Evolutionary conservation across 345 rosid species (phyloP).

Genomic region (Nasturtium officinale): DNA sequence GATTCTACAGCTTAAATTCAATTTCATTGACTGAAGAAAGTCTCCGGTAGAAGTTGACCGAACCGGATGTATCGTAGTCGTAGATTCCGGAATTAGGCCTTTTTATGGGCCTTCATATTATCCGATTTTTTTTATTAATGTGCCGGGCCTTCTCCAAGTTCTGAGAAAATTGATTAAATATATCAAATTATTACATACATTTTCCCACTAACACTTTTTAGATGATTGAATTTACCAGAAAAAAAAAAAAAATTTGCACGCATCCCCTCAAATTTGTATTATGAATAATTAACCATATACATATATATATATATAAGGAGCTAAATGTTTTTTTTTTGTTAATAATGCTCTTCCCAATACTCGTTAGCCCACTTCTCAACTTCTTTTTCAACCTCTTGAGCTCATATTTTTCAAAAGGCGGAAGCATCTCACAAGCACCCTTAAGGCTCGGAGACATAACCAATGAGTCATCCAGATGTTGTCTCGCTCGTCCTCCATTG

Average conservation of each 20-base stretch:
- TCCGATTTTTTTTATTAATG: background rate
- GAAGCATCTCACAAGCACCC: constrained; percentile 50
- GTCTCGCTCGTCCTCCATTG: constrained; percentile 41
- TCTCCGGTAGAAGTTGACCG: background rate
- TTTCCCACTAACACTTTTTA: background rate
- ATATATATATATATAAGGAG: background rate
- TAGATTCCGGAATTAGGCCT: background rate
- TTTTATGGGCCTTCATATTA: background rate
- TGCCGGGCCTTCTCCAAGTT: background rate
- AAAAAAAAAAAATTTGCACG: background rate
- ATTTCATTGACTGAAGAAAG: background rate
- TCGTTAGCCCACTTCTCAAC: constrained; percentile 48
- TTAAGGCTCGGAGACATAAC: constrained; percentile 45
- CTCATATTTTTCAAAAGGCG: constrained; percentile 39
- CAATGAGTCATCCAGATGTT: constrained; percentile 50
- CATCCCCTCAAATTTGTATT: background rate
- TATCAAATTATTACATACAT: background rate
- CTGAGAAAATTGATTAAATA: background rate
- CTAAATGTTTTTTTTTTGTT: too few species aligned
- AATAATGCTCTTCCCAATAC: constrained; percentile 35
- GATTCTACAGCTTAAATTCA: background rate
- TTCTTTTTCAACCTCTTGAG: constrained; percentile 35
- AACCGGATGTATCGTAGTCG: background rate
- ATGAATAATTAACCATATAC: background rate
- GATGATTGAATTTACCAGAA: background rate